Evolutionary conservation across 805 yeast species (phyloP), one percentile per base, ranked within the genome.

Genomic region (Allodekkera sacchari): DNA sequence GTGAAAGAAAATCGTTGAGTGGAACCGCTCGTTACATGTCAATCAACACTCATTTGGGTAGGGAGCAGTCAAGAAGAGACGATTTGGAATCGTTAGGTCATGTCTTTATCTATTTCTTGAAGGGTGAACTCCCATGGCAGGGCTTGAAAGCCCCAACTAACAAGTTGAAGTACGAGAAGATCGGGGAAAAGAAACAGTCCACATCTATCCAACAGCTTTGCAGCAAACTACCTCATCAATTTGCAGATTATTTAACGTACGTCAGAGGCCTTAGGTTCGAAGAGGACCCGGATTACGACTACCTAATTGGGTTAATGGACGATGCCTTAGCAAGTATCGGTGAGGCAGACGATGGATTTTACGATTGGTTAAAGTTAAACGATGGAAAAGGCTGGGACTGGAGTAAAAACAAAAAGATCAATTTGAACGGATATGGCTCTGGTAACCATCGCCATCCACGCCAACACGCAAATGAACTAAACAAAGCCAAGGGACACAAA

Each of bases 1-100:
- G 88, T 44, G 94, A 82, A 54, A 66, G 78, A 45, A 82, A 82
- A 52, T 77, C 89, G 3, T 62, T 82, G 47, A 75, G 84, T 55
- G 94, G 94, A 14, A 82, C 94, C 2, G 92, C 92, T 8, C 69
- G 94, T 49, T 82, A 82, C 55, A 82, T 82, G 94, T 80, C 89
- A 8, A 82, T 82, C 37, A 82, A 82, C 57, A 82, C 94, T n/a
- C 94, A 82, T 61, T 59, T 82, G 47, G 92, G 92, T 2, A 66
- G 88, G 47, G 94, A 82, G 51, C 94, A 82, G 52, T 75, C 79
- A 45, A 68, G 94, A 59, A 62, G 94, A 55, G 94, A 82, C 52
- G 94, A 82, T 55, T 65, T 82, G 47, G 94, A 82, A 57, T 74
- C 83, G 7, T 59, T 82, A 45, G 92, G 89, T 12, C 92, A 82